Evolutionary conservation across 1,284 basidiomycete genomes (phyloP).

Genomic region (Ganoderma meredithae): DNA sequence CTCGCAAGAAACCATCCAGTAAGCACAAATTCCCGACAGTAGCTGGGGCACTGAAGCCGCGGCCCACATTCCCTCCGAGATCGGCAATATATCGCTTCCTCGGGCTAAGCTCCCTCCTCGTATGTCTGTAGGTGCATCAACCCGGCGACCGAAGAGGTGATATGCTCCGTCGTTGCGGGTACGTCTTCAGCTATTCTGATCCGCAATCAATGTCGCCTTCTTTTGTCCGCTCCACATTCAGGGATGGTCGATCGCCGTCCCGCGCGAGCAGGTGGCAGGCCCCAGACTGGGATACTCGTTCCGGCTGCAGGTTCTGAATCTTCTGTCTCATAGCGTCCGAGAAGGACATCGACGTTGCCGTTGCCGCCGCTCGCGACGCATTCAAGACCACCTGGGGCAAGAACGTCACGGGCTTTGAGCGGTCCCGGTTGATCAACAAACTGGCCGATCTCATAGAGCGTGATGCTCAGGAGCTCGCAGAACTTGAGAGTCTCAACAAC

Average conservation of each 20-base stretch:
- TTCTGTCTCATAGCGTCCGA: slow-evolving; percentile 56
- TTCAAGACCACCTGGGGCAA: slow-evolving; percentile 92
- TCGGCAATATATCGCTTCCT: slow-evolving; percentile 2
- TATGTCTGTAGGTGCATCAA: slow-evolving; percentile 62
- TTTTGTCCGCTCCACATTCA: neutral
- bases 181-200: slow-evolving; percentile 18
- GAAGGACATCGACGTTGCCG: slow-evolving; percentile 86
- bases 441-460: slow-evolving; percentile 94
- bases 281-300: too few species aligned
- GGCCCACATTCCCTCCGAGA: slow-evolving; percentile 5
- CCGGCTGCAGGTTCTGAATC: neutral
- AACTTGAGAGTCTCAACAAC: slow-evolving; percentile 84
- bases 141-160: slow-evolving; percentile 76
- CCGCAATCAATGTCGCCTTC: too few species aligned
- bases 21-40: slow-evolving; percentile 35
- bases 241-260: neutral
- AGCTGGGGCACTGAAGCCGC: neutral
- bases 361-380: slow-evolving; percentile 84
- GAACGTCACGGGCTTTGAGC: slow-evolving; percentile 83
- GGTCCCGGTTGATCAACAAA: slow-evolving; percentile 82
- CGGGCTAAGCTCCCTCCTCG: slow-evolving; percentile 8
- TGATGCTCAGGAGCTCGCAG: slow-evolving; percentile 78
- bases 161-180: slow-evolving; percentile 77
- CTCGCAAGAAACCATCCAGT: slow-evolving; percentile 67
- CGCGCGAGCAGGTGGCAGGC: neutral